Evolutionary conservation across 352 stramenopile species (phyloP).

Genomic region (Blastocystis sp.): DNA sequence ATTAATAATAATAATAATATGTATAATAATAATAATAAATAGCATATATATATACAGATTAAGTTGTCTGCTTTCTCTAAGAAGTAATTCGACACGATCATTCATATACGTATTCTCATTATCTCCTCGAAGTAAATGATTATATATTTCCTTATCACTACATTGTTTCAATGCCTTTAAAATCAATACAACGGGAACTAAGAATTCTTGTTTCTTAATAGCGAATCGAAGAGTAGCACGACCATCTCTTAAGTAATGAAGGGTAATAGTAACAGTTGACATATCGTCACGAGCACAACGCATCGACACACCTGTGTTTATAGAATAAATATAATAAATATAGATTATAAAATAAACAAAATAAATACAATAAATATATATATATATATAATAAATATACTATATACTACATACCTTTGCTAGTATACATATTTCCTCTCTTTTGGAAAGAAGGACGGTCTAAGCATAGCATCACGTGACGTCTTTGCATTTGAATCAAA

Average conservation of each 20-base stretch:
- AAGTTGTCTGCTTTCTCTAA: constrained; percentile 66
- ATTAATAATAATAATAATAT: constrained; percentile 14
- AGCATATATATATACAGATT: constrained; percentile 49
- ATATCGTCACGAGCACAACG: constrained; percentile 67
- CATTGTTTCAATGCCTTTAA: constrained; percentile 71
- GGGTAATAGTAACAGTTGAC: constrained; percentile 77
- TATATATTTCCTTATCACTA: constrained; percentile 82
- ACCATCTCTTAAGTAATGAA: constrained; percentile 92
- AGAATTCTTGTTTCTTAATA: constrained; percentile 91
- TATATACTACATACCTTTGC: too few species aligned
- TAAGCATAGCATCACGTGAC: constrained; percentile 67
- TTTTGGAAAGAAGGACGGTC: constrained; percentile 87
- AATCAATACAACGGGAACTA: constrained; percentile 81
- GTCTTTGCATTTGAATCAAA: constrained; percentile 72
- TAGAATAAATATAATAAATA: constrained; percentile 66
- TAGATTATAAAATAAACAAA: constrained; percentile 89
- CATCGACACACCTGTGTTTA: too few species aligned
- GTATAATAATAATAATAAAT: too few species aligned
- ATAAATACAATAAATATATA: too few species aligned
- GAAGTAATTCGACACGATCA: constrained; percentile 78
- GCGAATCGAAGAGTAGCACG: constrained; percentile 80
- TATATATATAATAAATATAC: too few species aligned
- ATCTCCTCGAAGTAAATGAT: constrained; percentile 74
- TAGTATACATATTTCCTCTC: constrained; percentile 72
- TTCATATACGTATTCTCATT: constrained; percentile 85